Base-by-base conservation (phyloP, 2,329 filamentous ascomycete genomes). In the Pyricularia sp. region DNA sequence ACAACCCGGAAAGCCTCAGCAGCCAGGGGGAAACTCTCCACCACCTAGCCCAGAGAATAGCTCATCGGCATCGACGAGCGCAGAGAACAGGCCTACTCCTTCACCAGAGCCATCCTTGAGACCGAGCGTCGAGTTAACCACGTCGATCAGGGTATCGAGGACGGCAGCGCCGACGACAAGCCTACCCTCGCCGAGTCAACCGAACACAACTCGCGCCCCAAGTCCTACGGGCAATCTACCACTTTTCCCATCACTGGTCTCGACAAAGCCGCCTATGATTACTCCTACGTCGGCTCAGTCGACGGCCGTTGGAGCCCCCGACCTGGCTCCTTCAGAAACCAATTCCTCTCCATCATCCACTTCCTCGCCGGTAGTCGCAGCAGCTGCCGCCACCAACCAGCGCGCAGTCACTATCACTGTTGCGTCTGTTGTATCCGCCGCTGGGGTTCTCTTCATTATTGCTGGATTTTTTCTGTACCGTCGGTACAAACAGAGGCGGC, bases 321-420 rank as follows among this genome's bases (percentile, higher is more conserved):
- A n/a, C 19, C 40, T n/a, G 40, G 40, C 40, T 49, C 40, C 40
- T 49, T 49, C 40, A n/a, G 40, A 7, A n/a, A 49, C 40, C 4
- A 49, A n/a, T 49, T 49, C 40, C 10, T 22, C 60, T 16, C 26
- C 60, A 60, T 60, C 57, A 16, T 60, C 22, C 12, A 26, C 57
- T 28, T 60, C 57, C 5, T 60, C 57, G 8, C 24, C 33, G 24
- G 30, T 31, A 13, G 33, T 13, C 28, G 22, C 4, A 49, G 33
- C n/a, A 49, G 33, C n/a, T 16, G 7, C 60, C 22, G 12, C 30
- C 31, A 31, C 30, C 26, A 40, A 31, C 31, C 16, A 75, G 69
- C 74, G 75, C 59, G 80, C 74, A 8, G 73, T 82, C 31, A 77
- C 81, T 66, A 81, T 85, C 67, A 76, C 78, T 62, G 75, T 86